Base-by-base conservation (phyloP, 495 filamentous ascomycete species). In the Chaetomidium leptoderma region DNA sequence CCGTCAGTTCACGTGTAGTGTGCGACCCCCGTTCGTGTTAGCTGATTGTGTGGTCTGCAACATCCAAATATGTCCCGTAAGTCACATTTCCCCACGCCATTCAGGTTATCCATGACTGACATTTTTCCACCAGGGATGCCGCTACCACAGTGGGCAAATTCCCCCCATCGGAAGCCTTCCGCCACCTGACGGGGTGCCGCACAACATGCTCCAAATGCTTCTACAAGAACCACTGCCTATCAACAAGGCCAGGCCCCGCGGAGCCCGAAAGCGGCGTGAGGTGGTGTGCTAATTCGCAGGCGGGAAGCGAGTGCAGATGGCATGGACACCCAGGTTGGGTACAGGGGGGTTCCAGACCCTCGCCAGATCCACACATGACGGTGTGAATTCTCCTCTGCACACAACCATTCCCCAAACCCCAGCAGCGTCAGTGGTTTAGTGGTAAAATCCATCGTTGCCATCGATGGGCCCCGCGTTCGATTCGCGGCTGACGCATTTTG, bases 401-500 rank as follows among this genome's bases (percentile, higher is more conserved):
- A 16, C 30, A 35, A 35, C 30, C 29, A 50, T 29, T 9, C 11
- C 17, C 29, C 4, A 16, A 36, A 36, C 17, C 17, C 11, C 11
- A 36, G 2, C 27, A 56, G 55, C 55, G 55, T 51, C 46, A 58
- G 55, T 58, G 55, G 69, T 73, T 73, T 74, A 74, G 72, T 74
- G 71, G 72, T 74, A 74, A 74, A 74, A 75, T 74, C 72, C 72
- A 72, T 75, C 72, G 69, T 73, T 75, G 69, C 70, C 70, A 74
- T 75, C 70, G 68, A 69, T 72, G 72, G 72, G 73, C 73, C 73
- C 73, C 73, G 73, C 70, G 72, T 76, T 76, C 73, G 72, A 74
- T 74, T 74, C 72, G 70, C 71, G 71, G 71, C 70, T 72, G 66
- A 69, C 57, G 57, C 57, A 59, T 44, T 30, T 35, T 45, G 21